Evolutionary conservation across 768 basidiomycete species (phyloP).

Genomic region (Boletus rufocinnamomeus): DNA sequence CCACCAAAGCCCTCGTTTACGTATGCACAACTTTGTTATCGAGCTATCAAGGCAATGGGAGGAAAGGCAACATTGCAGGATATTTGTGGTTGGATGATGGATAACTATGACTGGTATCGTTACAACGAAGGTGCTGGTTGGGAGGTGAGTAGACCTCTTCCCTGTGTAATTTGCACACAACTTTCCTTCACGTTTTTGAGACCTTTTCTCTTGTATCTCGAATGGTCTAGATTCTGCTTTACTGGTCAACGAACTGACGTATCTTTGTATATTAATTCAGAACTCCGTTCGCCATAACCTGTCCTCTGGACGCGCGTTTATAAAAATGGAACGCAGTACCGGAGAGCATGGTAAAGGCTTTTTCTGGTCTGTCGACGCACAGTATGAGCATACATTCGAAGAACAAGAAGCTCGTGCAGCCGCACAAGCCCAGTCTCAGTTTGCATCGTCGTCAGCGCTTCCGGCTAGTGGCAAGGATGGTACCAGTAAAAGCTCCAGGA

Average conservation of each 20-base stretch:
- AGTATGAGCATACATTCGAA: slow-evolving; percentile 64
- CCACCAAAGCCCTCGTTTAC: slow-evolving; percentile 89
- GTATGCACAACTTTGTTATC: slow-evolving; percentile 89
- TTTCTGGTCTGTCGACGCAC: slow-evolving; percentile 89
- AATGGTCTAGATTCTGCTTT: slow-evolving; percentile 3
- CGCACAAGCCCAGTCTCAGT: slow-evolving; percentile 34
- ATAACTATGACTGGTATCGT: slow-evolving; percentile 87
- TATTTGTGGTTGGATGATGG: slow-evolving; percentile 90
- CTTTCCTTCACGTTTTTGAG: not conserved
- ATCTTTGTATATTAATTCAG: slow-evolving; percentile 40
- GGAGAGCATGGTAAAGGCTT: slow-evolving; percentile 91
- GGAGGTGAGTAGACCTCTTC: slow-evolving; percentile 63
- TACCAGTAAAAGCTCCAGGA: slow-evolving; percentile 38
- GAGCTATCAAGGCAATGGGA: slow-evolving; percentile 78
- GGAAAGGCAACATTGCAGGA: slow-evolving; percentile 91
- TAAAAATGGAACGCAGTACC: slow-evolving; percentile 83
- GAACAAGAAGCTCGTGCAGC: slow-evolving; percentile 62
- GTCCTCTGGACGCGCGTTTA: slow-evolving; percentile 89
- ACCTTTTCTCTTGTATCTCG: not conserved
- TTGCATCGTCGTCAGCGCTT: slow-evolving; percentile 24
- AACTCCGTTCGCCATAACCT: slow-evolving; percentile 94
- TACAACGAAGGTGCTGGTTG: slow-evolving; percentile 82
- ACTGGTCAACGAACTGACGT: slow-evolving; percentile 14
- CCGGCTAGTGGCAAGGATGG: slow-evolving; percentile 40
- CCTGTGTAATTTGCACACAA: not conserved